phyloP scores from a whole-genome alignment of 352 stramenopile species.

The Elongisporangium anandrum region DNA sequence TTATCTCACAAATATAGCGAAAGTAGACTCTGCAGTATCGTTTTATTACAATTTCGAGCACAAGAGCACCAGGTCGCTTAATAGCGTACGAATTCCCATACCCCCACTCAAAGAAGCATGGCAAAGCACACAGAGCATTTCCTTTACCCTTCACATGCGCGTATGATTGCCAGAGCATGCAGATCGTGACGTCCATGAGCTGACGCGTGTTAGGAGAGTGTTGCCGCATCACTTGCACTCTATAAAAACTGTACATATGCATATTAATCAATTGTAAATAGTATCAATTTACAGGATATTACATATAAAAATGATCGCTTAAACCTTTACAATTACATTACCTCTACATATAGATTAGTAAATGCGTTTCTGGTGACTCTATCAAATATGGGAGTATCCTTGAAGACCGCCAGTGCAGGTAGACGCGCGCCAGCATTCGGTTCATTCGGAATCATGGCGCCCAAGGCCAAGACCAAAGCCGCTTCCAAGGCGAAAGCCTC shows the following conservation, averaged over 20 bases:
- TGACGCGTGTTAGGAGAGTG: background rate
- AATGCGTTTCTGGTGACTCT: background rate
- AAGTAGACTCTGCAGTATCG: too few species aligned
- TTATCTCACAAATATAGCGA: too few species aligned
- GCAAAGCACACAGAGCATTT: too few species aligned
- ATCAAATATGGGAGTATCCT: background rate
- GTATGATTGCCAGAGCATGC: too few species aligned
- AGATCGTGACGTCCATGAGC: too few species aligned
- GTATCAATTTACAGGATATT: background rate
- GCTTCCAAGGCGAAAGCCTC: background rate
- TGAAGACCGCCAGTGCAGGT: background rate
- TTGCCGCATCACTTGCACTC: background rate
- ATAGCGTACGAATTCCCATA: too few species aligned
- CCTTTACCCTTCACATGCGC: too few species aligned
- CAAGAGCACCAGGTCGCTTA: too few species aligned
- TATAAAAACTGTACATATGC: background rate
- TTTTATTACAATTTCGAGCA: too few species aligned
- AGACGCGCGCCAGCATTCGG: background rate
- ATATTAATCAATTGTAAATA: background rate
- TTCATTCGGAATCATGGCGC: background rate
- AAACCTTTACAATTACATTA: too few species aligned
- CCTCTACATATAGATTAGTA: background rate
- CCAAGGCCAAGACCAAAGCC: conserved; percentile 1
- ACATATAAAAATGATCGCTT: background rate
- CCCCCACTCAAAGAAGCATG: too few species aligned